Conservation (phyloP, 257 asterid species). For the Salvia splendens region DNA sequence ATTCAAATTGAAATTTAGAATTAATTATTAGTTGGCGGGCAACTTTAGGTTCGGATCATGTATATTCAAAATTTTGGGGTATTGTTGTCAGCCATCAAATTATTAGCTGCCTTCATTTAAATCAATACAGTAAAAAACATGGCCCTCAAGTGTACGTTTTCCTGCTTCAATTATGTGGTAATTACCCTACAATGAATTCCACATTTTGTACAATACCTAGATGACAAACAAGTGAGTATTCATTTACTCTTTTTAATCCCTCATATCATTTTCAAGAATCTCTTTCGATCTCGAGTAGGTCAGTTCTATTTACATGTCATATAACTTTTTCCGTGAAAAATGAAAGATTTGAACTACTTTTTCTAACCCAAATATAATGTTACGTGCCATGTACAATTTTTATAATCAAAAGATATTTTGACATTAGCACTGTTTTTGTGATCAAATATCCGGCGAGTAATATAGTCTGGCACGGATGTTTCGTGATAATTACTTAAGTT, state of each 20-base stretch:
- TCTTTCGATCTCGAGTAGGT: too few species aligned
- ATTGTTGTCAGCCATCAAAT: conserved; percentile 1
- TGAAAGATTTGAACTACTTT: too few species aligned
- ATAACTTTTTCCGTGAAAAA: too few species aligned
- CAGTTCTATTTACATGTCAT: too few species aligned
- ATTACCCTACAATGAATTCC: not conserved
- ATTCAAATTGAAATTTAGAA: too few species aligned
- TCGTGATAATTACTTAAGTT: not conserved
- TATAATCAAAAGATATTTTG: too few species aligned
- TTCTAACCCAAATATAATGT: too few species aligned
- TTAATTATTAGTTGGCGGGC: not conserved
- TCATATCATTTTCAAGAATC: too few species aligned
- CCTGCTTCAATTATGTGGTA: conserved; percentile 11
- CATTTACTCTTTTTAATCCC: too few species aligned
- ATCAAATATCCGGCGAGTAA: not conserved
- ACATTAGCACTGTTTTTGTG: not conserved
- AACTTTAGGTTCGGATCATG: conserved; percentile 13
- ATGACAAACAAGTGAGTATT: too few species aligned
- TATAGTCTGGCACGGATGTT: not conserved
- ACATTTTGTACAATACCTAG: not conserved
- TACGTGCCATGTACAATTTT: too few species aligned
- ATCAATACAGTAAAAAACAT: not conserved
- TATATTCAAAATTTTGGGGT: not conserved
- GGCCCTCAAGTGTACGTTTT: conserved; percentile 1
- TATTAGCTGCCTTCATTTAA: conserved; percentile 4